Percentiles rank a stretch among this genome's conserved stretches.
Conservation (phyloP, 768 basidiomycete species). For the Boletus reticuloceps region DNA sequence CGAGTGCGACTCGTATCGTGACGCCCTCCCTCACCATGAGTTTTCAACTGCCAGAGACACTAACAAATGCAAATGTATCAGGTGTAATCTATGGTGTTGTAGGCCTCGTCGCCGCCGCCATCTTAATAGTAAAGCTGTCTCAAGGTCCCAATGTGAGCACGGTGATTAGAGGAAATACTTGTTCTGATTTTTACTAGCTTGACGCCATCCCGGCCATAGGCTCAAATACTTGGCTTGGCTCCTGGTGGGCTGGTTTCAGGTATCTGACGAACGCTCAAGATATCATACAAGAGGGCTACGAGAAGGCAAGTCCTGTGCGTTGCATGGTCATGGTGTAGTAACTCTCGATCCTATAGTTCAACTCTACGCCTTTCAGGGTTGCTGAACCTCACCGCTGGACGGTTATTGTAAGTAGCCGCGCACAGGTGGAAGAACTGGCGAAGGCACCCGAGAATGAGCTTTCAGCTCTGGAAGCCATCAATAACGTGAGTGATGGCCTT, state of each 20-base stretch:
- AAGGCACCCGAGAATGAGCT: constrained; percentile 39
- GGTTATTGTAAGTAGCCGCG: constrained; percentile 33
- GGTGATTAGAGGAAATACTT: neutral
- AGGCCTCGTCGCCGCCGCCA: neutral
- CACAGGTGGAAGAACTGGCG: constrained; percentile 38
- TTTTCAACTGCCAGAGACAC: neutral
- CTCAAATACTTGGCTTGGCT: neutral
- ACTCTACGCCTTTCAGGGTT: constrained; percentile 30
- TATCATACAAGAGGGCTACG: constrained; percentile 32
- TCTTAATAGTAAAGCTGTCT: neutral
- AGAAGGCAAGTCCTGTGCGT: constrained; percentile 16
- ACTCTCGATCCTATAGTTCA: neutral
- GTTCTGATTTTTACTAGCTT: neutral
- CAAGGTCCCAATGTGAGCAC: neutral
- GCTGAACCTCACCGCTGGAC: constrained; percentile 33
- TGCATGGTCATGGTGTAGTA: neutral
- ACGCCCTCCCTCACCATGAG: neutral
- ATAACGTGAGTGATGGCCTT: constrained; percentile 30
- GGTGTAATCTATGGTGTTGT: neutral
- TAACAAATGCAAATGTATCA: too few species aligned
- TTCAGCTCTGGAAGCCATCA: constrained; percentile 29
- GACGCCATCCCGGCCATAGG: neutral
- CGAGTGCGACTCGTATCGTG: too few species aligned
- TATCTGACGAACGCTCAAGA: constrained; percentile 5
- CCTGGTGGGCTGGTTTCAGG: constrained; percentile 10